phyloP scores from a whole-genome alignment of 2,329 filamentous ascomycete species.

The Lecanosticta acicola region DNA sequence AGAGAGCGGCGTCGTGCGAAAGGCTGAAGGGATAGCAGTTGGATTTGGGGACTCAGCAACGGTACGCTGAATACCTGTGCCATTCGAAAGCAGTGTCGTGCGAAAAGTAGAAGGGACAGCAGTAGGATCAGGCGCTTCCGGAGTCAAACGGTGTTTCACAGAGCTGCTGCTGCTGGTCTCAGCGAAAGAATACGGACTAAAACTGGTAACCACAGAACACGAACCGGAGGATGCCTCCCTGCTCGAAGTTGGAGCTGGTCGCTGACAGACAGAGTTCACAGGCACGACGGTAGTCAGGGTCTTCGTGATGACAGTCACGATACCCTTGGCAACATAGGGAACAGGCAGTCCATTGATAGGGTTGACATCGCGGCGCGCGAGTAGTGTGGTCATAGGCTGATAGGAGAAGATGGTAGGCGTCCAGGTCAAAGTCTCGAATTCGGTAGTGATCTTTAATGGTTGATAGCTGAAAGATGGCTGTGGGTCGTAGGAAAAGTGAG shows the following conservation, averaged over 20 bases:
- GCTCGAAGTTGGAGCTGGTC: not conserved
- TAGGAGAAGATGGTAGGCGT: not conserved
- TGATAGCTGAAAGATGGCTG: not conserved
- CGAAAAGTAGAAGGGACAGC: not conserved
- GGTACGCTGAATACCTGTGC: not conserved
- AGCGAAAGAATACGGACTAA: too few species aligned
- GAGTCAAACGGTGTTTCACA: not conserved
- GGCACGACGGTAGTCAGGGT: not conserved
- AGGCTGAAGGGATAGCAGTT: not conserved
- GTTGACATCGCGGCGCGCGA: not conserved
- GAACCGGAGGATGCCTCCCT: too few species aligned
- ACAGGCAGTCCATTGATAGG: not conserved
- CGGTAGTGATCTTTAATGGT: not conserved
- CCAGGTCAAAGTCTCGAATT: not conserved
- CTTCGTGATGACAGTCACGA: not conserved
- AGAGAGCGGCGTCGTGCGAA: not conserved
- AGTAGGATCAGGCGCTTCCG: not conserved
- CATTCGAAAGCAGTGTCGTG: not conserved
- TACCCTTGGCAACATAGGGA: not conserved
- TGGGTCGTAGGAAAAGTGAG: conserved; percentile 2
- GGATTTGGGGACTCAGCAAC: not conserved
- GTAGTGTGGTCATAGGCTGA: not conserved
- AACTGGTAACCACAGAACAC: too few species aligned
- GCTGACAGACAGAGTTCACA: not conserved
- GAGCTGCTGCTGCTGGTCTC: not conserved